Evolutionary conservation across 257 asterid genomes (phyloP).

Genomic region (Solanum lycopersicoides): DNA sequence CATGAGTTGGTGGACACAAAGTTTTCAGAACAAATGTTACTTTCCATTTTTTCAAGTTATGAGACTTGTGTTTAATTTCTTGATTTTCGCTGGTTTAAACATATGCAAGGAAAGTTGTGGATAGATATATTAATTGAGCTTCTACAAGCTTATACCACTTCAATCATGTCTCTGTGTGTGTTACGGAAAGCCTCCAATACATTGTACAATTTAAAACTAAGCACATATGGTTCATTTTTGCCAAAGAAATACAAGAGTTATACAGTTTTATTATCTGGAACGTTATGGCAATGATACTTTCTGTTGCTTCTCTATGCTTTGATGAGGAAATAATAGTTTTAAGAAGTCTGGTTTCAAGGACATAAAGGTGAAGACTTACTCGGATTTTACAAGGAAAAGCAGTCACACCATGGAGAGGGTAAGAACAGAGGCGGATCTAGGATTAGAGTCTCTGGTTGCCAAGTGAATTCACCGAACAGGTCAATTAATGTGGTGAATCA

Average conservation of each 20-base stretch:
- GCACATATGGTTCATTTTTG: background rate
- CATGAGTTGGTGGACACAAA: background rate
- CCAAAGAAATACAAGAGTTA: background rate
- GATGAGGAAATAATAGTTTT: background rate
- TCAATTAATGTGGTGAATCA: too few species aligned
- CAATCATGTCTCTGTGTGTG: background rate
- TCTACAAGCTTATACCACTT: background rate
- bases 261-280: background rate
- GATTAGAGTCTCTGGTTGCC: too few species aligned
- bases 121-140: background rate
- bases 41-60: background rate
- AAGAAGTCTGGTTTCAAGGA: background rate
- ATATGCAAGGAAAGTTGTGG: background rate
- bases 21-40: background rate
- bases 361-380: background rate
- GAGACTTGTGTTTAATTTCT: background rate
- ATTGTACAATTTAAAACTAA: background rate
- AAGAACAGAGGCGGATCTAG: too few species aligned
- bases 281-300: too few species aligned
- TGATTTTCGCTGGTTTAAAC: too few species aligned
- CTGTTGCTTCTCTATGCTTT: too few species aligned
- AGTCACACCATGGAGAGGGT: too few species aligned
- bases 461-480: too few species aligned
- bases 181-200: background rate
- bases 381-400: background rate